These are phyloP conservation scores for Trichoderma breve DNA, from an alignment of 2,329 filamentous ascomycete species.

Conservation along the genomic window DNA sequence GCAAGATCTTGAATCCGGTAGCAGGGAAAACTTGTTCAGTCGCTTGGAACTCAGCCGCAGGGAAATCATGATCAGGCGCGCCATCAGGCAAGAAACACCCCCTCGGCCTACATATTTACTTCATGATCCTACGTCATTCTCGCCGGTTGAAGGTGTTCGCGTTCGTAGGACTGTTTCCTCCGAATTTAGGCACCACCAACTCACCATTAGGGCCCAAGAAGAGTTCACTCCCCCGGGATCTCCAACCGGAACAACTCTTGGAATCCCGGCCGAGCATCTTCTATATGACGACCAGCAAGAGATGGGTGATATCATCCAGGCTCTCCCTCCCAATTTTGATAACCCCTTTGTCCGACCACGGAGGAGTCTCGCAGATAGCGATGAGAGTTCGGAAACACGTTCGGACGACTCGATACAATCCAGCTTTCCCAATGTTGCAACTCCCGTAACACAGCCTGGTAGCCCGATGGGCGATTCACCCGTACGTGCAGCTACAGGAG, in stretches of 20 bases:
- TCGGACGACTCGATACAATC: neutral
- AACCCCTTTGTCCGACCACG: neutral
- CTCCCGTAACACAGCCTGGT: neutral
- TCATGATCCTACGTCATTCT: no score
- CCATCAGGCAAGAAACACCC: neutral
- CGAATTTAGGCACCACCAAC: no score
- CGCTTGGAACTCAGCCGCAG: no score
- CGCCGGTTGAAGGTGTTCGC: no score
- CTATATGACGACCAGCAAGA: neutral
- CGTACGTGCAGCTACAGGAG: neutral
- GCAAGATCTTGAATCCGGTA: neutral
- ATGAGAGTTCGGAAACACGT: neutral
- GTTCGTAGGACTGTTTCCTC: no score
- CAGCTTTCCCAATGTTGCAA: neutral
- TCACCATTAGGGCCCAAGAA: neutral
- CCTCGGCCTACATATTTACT: no score
- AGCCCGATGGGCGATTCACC: neutral
- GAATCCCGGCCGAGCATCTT: conserved; percentile 8
- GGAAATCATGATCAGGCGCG: neutral
- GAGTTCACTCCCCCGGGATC: neutral
- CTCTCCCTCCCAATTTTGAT: neutral
- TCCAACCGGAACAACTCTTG: neutral
- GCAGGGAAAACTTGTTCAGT: neutral
- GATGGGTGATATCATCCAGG: neutral
- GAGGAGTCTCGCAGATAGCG: neutral